Evolutionary conservation across 1,284 basidiomycete genomes (phyloP).

Genomic region (Anthracocystis panici-leucophaei): DNA sequence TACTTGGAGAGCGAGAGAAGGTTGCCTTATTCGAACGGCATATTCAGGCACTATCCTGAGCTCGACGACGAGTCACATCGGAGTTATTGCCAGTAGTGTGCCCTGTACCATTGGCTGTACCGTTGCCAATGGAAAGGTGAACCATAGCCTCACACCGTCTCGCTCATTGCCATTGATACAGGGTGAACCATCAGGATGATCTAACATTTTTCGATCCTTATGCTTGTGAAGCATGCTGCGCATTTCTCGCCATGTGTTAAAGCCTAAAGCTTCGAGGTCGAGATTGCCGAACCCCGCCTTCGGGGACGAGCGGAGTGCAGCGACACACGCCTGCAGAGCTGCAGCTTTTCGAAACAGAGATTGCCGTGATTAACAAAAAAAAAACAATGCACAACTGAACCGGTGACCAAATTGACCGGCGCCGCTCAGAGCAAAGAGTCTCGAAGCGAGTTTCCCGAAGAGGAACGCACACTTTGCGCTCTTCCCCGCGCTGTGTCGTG

Average conservation of each 20-base stretch:
- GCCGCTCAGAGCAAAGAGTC: background rate
- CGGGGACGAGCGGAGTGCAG: background rate
- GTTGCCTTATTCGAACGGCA: slow-evolving; percentile 70
- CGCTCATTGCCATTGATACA: no score
- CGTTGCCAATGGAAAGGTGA: no score
- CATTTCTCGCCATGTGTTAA: background rate
- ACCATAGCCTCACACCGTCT: no score
- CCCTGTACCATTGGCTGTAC: no score
- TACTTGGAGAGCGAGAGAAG: slow-evolving; percentile 72
- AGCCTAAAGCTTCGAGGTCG: background rate
- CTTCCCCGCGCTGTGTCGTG: no score
- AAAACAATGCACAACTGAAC: background rate
- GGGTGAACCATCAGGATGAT: no score
- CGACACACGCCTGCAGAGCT: background rate
- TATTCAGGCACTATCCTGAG: slow-evolving; percentile 73
- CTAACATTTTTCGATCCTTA: no score
- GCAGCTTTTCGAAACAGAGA: background rate
- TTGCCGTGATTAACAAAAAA: background rate
- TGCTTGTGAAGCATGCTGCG: no score
- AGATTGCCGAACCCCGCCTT: slow-evolving; percentile 25
- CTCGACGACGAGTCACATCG: slow-evolving; percentile 72
- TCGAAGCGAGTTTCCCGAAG: slow-evolving; percentile 3
- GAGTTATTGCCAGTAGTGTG: no score
- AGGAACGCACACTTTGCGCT: background rate
- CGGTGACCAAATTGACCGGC: slow-evolving; percentile 45